Evolutionary conservation across 1,284 basidiomycete species (phyloP).

Genomic region (Trametes pubescens): DNA sequence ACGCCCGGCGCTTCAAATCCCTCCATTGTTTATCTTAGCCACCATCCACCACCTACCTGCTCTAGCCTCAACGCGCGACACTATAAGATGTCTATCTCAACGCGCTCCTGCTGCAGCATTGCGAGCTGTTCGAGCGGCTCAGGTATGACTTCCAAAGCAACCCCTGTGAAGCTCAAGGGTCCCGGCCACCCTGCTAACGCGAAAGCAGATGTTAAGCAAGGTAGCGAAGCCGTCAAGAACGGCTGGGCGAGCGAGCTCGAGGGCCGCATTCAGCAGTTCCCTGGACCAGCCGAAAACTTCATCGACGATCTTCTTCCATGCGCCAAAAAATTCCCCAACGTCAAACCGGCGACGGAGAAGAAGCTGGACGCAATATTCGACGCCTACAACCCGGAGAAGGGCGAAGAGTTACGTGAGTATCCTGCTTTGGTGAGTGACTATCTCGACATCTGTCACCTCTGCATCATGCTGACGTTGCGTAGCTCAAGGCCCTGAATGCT

Average conservation of each 20-base stretch:
- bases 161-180: background rate
- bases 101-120: background rate
- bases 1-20: background rate
- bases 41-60: background rate
- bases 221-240: background rate
- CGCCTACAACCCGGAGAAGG: background rate
- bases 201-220: background rate
- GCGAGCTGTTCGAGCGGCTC: conserved; percentile 6
- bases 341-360: background rate
- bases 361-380: background rate
- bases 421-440: conserved; percentile 1
- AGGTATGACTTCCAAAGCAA: conserved; percentile 16
- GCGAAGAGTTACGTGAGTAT: conserved; percentile 1
- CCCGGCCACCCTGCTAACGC: background rate
- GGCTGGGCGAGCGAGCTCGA: conserved; percentile 16
- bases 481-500: conserved; percentile 6
- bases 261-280: conserved; percentile 1
- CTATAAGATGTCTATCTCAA: conserved; percentile 21
- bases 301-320: conserved; percentile 17
- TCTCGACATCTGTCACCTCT: background rate
- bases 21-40: conserved; percentile 9
- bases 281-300: background rate
- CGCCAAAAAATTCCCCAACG: background rate
- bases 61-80: background rate
- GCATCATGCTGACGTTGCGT: background rate